These are phyloP conservation scores for Yamadazyma friedrichii DNA, from an alignment of 1,139 yeast genomes.

Conservation along the genomic window DNA sequence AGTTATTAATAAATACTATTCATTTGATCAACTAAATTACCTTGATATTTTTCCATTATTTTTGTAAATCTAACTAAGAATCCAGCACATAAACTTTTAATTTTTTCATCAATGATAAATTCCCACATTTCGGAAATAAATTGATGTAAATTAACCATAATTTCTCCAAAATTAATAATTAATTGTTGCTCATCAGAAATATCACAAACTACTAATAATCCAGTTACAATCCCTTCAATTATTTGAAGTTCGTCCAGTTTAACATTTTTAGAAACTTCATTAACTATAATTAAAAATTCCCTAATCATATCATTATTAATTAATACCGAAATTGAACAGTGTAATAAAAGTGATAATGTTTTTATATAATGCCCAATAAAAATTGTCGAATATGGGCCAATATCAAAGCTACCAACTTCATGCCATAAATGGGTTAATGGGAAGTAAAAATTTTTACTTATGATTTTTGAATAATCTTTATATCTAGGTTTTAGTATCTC, in stretches of 20 bases:
- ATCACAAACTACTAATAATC: slow-evolving; percentile 47
- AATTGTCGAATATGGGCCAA: slow-evolving; percentile 56
- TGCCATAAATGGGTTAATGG: slow-evolving; percentile 60
- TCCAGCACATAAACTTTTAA: slow-evolving; percentile 52
- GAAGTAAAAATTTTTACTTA: slow-evolving; percentile 49
- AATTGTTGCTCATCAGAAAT: slow-evolving; percentile 39
- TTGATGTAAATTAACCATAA: slow-evolving; percentile 31
- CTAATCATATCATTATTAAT: slow-evolving; percentile 55
- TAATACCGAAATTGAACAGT: slow-evolving; percentile 57
- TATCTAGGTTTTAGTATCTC: slow-evolving; percentile 14
- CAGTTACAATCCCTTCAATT: slow-evolving; percentile 49
- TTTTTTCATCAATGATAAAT: slow-evolving; percentile 39
- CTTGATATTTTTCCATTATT: slow-evolving; percentile 17
- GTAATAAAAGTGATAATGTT: slow-evolving; percentile 55
- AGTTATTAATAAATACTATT: slow-evolving; percentile 13
- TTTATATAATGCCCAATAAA: slow-evolving; percentile 58
- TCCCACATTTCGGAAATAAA: slow-evolving; percentile 50
- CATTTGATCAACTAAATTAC: slow-evolving; percentile 13
- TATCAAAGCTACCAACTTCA: slow-evolving; percentile 39
- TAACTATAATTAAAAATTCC: slow-evolving; percentile 47
- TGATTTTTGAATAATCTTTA: slow-evolving; percentile 43
- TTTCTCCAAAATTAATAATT: slow-evolving; percentile 24
- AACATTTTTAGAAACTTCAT: slow-evolving; percentile 23
- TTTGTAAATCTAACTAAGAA: slow-evolving; percentile 29
- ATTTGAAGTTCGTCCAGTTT: slow-evolving; percentile 29